phyloP scores from a whole-genome alignment of 2,329 filamentous ascomycete species.

The Pseudocercospora fuligena region DNA sequence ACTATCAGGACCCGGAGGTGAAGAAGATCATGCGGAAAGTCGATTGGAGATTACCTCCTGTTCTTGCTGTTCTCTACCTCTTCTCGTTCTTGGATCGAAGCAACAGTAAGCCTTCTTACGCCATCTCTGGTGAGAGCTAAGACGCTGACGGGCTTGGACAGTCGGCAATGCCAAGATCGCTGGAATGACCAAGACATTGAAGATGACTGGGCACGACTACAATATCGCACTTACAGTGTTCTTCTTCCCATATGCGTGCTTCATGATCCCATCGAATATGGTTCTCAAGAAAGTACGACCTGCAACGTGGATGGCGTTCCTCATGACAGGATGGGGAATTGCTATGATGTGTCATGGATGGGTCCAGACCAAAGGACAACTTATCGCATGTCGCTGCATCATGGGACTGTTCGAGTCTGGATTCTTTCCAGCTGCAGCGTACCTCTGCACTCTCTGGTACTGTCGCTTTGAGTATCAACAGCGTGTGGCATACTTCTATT shows the following conservation, averaged over 20 bases:
- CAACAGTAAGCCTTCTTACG: conserved; percentile 23
- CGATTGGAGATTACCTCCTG: conserved; percentile 26
- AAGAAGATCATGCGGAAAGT: conserved; percentile 59
- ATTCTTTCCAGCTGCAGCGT: conserved; percentile 33
- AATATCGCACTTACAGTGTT: conserved; percentile 48
- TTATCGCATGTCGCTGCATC: conserved; percentile 36
- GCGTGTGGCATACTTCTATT: conserved; percentile 54
- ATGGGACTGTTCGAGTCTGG: conserved; percentile 29
- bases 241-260: conserved; percentile 47
- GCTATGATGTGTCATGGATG: conserved; percentile 40
- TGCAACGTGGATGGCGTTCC: conserved; percentile 45
- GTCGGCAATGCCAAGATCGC: conserved; percentile 44
- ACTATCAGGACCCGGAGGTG: conserved; percentile 28
- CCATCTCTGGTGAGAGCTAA: not conserved
- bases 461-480: conserved; percentile 50
- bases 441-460: conserved; percentile 51
- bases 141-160: conserved; percentile 5
- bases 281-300: conserved; percentile 45
- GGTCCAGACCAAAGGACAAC: conserved; percentile 36
- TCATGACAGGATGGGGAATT: conserved; percentile 40
- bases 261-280: conserved; percentile 47
- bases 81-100: conserved; percentile 48
- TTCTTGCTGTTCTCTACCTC: conserved; percentile 49
- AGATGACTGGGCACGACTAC: conserved; percentile 48
- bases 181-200: conserved; percentile 43